Conservation (phyloP, 2,329 filamentous ascomycete species). For the Penicillium frequentans region DNA sequence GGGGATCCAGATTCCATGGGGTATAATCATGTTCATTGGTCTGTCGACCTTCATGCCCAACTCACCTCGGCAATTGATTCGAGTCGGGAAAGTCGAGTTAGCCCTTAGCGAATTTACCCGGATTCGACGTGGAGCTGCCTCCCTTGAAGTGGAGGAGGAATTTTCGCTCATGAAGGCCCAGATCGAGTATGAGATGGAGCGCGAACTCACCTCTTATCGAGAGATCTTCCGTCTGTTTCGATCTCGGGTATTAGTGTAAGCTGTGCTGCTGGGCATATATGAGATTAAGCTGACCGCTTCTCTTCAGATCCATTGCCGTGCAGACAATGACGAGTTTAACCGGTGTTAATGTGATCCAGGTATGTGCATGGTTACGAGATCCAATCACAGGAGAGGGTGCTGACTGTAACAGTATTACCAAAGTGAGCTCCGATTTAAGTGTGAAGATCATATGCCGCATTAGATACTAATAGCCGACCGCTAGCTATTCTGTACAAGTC, state of each 20-base stretch:
- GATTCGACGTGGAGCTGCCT: conserved; percentile 49
- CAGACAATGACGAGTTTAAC: conserved; percentile 60
- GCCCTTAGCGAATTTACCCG: conserved; percentile 51
- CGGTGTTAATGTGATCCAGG: conserved; percentile 59
- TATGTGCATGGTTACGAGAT: conserved; percentile 14
- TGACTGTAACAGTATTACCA: conserved; percentile 29
- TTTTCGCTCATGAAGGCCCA: conserved; percentile 56
- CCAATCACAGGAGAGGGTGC: not conserved
- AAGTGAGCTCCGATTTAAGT: conserved; percentile 18
- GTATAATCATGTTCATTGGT: conserved; percentile 55
- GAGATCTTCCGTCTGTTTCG: conserved; percentile 56
- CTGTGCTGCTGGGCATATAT: conserved; percentile 3
- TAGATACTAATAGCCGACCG: not conserved
- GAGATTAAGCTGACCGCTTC: conserved; percentile 9
- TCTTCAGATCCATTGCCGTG: conserved; percentile 50
- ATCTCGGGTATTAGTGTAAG: conserved; percentile 52
- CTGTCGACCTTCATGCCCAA: conserved; percentile 58
- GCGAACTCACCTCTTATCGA: conserved; percentile 53
- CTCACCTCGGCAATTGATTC: conserved; percentile 56
- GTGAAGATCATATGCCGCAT: not conserved
- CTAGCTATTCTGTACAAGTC: conserved; percentile 56
- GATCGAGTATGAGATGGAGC: conserved; percentile 59
- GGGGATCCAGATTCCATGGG: conserved; percentile 58
- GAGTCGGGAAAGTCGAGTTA: conserved; percentile 49
- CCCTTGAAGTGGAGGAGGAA: conserved; percentile 50